A percentile compares a stretch with the other conserved stretches of the same genome.
Conservation (phyloP, 306 rosid species). For the Lathyrus aphaca region DNA sequence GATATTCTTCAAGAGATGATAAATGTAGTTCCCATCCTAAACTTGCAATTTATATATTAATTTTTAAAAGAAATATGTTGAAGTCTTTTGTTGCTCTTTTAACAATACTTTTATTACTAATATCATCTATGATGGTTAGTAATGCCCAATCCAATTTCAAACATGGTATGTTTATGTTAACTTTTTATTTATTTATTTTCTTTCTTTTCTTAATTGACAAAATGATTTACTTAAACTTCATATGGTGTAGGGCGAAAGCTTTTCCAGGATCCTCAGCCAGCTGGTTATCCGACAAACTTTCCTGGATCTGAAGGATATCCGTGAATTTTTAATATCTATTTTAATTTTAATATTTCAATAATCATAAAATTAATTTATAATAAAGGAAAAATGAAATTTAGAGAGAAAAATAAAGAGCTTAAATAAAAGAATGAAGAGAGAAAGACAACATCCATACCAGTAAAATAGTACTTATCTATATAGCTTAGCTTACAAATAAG, state of each 20-base stretch:
- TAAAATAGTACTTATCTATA: too few species aligned
- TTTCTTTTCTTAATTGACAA: too few species aligned
- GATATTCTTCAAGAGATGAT: background rate
- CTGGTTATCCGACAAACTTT: too few species aligned
- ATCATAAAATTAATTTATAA: too few species aligned
- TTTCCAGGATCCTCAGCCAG: background rate
- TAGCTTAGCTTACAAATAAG: too few species aligned
- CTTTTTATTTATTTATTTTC: too few species aligned
- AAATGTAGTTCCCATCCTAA: background rate
- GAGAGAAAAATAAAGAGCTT: too few species aligned
- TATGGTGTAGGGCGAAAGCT: conserved; percentile 31
- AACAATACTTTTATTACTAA: conserved; percentile 4
- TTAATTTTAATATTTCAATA: too few species aligned
- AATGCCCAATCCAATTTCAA: background rate
- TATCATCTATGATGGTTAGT: background rate
- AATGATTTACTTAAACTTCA: background rate
- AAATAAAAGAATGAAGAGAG: too few species aligned
- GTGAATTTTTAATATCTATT: background rate
- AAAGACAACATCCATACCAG: too few species aligned
- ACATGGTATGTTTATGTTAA: background rate
- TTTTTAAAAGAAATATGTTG: background rate
- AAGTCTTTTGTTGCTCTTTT: background rate
- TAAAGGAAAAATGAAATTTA: too few species aligned
- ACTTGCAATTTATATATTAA: background rate
- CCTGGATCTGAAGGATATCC: background rate